Conservation (phyloP, 78 protist species). For the Chrysochromulina parva region DNA sequence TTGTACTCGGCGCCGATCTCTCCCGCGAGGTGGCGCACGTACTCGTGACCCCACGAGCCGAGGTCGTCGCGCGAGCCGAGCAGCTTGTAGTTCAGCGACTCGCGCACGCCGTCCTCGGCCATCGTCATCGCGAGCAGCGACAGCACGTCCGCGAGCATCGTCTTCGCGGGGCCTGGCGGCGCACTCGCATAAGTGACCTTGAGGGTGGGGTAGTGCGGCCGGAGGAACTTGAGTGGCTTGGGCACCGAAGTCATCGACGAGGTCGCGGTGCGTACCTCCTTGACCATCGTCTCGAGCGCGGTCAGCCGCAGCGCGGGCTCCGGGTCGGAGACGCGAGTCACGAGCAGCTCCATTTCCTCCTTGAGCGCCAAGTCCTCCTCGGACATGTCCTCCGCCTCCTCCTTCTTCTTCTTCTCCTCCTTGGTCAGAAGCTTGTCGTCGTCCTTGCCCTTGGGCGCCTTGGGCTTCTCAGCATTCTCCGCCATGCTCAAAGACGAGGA, state of each 20-base stretch:
- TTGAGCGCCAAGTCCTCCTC: conserved; percentile 60
- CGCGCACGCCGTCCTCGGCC: conserved; percentile 56
- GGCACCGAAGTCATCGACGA: conserved; percentile 95
- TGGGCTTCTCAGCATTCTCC: too few species aligned
- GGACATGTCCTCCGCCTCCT: conserved; percentile 22
- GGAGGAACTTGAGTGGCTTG: conserved; percentile 96
- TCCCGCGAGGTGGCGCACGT: conserved; percentile 61
- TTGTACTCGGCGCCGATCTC: conserved; percentile 80
- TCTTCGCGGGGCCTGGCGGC: background rate
- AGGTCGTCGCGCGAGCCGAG: conserved; percentile 72
- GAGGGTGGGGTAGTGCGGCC: conserved; percentile 77
- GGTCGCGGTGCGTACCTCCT: conserved; percentile 81
- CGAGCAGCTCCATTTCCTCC: conserved; percentile 51
- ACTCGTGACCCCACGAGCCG: conserved; percentile 96
- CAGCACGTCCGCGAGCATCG: conserved; percentile 81
- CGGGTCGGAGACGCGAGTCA: conserved; percentile 23
- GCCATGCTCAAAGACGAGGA: too few species aligned
- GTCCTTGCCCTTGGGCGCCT: too few species aligned
- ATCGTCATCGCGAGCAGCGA: conserved; percentile 91
- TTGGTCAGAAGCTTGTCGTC: background rate
- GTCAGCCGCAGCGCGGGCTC: background rate
- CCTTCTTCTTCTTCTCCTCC: background rate
- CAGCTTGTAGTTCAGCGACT: conserved; percentile 74
- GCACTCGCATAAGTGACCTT: conserved; percentile 25
- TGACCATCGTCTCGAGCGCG: conserved; percentile 59